Conservation (phyloP, 1,139 yeast species). For the Debaryomycetaceae sp. region DNA sequence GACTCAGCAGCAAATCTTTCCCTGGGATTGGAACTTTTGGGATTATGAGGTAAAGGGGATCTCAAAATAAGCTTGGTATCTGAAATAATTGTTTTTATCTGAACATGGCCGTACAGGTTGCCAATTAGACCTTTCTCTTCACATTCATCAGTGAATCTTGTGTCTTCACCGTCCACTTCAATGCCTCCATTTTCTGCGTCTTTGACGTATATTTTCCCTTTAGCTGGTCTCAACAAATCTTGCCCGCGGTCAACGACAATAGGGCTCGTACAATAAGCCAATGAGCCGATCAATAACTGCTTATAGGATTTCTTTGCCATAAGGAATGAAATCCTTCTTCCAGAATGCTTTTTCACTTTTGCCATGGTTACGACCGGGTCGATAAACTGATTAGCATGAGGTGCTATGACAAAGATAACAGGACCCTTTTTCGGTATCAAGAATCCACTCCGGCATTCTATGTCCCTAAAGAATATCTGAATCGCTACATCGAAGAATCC, state of each 20-base stretch:
- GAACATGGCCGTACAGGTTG: slow-evolving; percentile 56
- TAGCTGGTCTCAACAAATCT: slow-evolving; percentile 49
- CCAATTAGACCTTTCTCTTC: slow-evolving; percentile 58
- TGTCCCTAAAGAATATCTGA: slow-evolving; percentile 44
- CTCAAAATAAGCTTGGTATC: slow-evolving; percentile 51
- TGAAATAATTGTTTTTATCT: slow-evolving; percentile 47
- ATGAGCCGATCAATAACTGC: slow-evolving; percentile 49
- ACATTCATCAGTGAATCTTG: slow-evolving; percentile 46
- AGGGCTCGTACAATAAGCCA: slow-evolving; percentile 57
- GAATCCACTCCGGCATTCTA: slow-evolving; percentile 38
- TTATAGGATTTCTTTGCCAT: slow-evolving; percentile 66
- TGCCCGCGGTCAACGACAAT: slow-evolving; percentile 77
- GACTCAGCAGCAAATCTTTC: slow-evolving; percentile 31
- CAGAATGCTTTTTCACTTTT: slow-evolving; percentile 29
- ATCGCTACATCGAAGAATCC: slow-evolving; percentile 35
- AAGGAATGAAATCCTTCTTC: slow-evolving; percentile 49
- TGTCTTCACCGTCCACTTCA: slow-evolving; percentile 44
- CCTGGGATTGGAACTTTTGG: slow-evolving; percentile 14
- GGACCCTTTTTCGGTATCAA: slow-evolving; percentile 40
- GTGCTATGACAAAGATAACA: slow-evolving; percentile 44
- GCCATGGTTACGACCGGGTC: slow-evolving; percentile 44
- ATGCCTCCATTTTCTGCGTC: slow-evolving; percentile 24
- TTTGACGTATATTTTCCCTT: slow-evolving; percentile 44
- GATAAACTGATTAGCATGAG: slow-evolving; percentile 46
- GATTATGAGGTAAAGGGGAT: slow-evolving; percentile 40